Percentiles rank a stretch among this genome's conserved stretches.
Evolutionary conservation across 1,284 basidiomycete species (phyloP).

Genomic region (Golubevia pallescens): DNA sequence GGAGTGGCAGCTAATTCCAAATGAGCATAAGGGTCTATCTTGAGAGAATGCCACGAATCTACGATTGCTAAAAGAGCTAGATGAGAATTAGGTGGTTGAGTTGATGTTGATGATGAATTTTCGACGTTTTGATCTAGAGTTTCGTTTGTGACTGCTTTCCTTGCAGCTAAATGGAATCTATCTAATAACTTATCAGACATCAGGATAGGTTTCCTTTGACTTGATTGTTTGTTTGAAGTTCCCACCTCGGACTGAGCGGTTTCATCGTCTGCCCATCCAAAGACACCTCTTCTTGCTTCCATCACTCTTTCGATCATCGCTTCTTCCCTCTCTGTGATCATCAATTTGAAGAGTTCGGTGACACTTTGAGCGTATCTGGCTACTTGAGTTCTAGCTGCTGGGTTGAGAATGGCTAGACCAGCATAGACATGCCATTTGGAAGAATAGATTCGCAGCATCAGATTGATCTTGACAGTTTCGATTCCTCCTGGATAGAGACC

Average conservation of each 20-base stretch:
- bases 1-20: conserved; percentile 93
- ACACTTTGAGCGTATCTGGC: conserved; percentile 81
- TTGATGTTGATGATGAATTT: not conserved
- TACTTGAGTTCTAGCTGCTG: conserved; percentile 86
- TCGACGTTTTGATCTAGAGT: not conserved
- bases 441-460: conserved; percentile 85
- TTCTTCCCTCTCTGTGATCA: conserved; percentile 79
- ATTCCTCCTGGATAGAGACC: conserved; percentile 93
- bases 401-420: conserved; percentile 94
- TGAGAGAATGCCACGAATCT: conserved; percentile 90
- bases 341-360: conserved; percentile 92
- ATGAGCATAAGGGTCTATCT: conserved; percentile 88
- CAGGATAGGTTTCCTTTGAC: conserved; percentile 73
- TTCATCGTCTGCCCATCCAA: conserved; percentile 68
- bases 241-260: not conserved
- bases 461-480: conserved; percentile 97
- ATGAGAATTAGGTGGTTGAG: conserved; percentile 78
- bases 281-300: conserved; percentile 78
- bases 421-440: conserved; percentile 99
- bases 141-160: conserved; percentile 48
- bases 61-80: conserved; percentile 97
- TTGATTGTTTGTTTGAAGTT: conserved; percentile 13
- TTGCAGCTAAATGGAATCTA: conserved; percentile 79
- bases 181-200: conserved; percentile 86
- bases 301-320: conserved; percentile 73